Conservation (phyloP, 305 asterid species). For the Nicotiana rustica region DNA sequence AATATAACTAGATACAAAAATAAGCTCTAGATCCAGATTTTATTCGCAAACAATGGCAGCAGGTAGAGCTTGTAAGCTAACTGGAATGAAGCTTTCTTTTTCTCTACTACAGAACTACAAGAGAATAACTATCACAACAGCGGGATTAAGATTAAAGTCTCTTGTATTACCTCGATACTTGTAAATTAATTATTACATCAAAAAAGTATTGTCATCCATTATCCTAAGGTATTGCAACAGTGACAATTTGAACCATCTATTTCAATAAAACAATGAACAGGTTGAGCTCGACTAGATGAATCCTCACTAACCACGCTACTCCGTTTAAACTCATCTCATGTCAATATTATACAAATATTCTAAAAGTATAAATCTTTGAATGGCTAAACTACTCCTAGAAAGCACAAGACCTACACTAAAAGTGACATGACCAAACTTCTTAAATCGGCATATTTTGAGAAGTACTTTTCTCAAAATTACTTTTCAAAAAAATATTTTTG, state of each 20-base stretch:
- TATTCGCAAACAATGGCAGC: neutral
- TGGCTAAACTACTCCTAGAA: too few species aligned
- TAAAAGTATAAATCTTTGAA: too few species aligned
- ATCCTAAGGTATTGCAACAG: too few species aligned
- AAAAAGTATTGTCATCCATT: neutral
- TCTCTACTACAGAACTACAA: neutral
- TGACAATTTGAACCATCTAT: neutral
- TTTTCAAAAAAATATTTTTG: too few species aligned
- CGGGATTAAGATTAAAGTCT: neutral
- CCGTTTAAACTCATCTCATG: too few species aligned
- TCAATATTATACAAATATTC: too few species aligned
- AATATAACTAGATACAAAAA: neutral
- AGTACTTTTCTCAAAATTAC: too few species aligned
- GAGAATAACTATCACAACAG: neutral
- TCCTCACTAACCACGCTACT: too few species aligned
- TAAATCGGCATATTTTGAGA: too few species aligned
- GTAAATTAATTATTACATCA: constrained; percentile 16
- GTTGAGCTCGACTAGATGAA: too few species aligned
- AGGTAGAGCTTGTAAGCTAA: neutral
- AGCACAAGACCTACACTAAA: too few species aligned
- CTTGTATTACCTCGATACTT: neutral
- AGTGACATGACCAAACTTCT: too few species aligned
- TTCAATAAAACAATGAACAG: neutral
- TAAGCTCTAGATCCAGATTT: neutral
- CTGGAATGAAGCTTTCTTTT: neutral